phyloP scores from a whole-genome alignment of 2,329 filamentous ascomycete genomes.

The Fusarium decemcellulare region DNA sequence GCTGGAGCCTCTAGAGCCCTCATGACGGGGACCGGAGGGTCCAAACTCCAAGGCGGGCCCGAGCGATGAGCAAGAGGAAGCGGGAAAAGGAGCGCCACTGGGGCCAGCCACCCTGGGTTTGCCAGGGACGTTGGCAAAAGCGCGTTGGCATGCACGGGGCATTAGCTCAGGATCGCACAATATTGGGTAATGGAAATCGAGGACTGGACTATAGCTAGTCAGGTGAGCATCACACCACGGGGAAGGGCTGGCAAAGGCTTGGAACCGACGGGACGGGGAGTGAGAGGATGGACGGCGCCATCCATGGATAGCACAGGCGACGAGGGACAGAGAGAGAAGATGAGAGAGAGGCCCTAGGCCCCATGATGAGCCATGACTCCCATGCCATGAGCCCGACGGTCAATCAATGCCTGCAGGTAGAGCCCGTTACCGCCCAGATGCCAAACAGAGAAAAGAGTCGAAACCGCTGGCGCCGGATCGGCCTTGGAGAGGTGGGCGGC shows the following conservation, averaged over 20 bases:
- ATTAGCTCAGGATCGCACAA: slow-evolving; percentile 51
- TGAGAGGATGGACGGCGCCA: slow-evolving; percentile 18
- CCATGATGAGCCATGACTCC: slow-evolving; percentile 34
- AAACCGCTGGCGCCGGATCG: slow-evolving; percentile 41
- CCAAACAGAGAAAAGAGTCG: slow-evolving; percentile 36
- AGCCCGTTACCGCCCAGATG: slow-evolving; percentile 28
- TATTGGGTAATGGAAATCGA: slow-evolving; percentile 67
- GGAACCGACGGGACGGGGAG: slow-evolving; percentile 7
- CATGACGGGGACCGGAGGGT: slow-evolving; percentile 41
- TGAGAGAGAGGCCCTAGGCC: neutral
- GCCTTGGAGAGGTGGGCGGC: slow-evolving; percentile 35
- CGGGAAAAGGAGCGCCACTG: slow-evolving; percentile 37
- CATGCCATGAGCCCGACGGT: slow-evolving; percentile 1
- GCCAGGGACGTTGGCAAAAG: slow-evolving; percentile 38
- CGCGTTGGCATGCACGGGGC: slow-evolving; percentile 46
- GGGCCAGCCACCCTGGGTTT: slow-evolving; percentile 23
- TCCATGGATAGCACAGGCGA: too few relatives aligned
- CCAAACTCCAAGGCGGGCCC: slow-evolving; percentile 41
- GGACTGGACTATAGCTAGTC: slow-evolving; percentile 56
- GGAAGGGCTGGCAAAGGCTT: slow-evolving; percentile 31
- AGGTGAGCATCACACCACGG: slow-evolving; percentile 48
- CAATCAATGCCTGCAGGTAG: slow-evolving; percentile 18
- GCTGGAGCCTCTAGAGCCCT: slow-evolving; percentile 8
- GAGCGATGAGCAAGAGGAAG: slow-evolving; percentile 34
- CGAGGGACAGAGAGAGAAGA: slow-evolving; percentile 3